Evolutionary conservation across 352 stramenopile genomes (phyloP).

Genomic region (Albugo candida): DNA sequence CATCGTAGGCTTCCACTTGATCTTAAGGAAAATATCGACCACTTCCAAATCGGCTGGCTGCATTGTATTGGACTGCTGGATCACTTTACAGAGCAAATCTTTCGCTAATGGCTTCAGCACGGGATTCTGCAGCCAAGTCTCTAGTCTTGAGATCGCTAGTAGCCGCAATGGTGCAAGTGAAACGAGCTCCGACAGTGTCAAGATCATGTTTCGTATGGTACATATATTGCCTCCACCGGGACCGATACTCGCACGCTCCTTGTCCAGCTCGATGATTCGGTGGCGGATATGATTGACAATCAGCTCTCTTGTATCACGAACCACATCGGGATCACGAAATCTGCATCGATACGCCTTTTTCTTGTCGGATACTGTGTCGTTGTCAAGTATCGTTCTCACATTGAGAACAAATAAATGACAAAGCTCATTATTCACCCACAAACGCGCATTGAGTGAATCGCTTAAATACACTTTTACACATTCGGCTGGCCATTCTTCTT

Average conservation of each 20-base stretch:
- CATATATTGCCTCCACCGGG: slow-evolving; percentile 17
- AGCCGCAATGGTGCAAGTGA: slow-evolving; percentile 33
- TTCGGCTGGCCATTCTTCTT: slow-evolving; percentile 43
- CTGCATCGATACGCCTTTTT: slow-evolving; percentile 4
- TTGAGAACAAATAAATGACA: slow-evolving; percentile 58
- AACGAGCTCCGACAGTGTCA: slow-evolving; percentile 48
- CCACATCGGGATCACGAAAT: slow-evolving; percentile 20
- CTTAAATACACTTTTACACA: slow-evolving; percentile 77
- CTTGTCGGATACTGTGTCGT: slow-evolving; percentile 12
- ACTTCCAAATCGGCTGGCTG: slow-evolving; percentile 32
- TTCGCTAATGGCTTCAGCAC: slow-evolving; percentile 51
- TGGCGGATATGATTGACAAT: slow-evolving; percentile 48
- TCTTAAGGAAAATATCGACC: slow-evolving; percentile 54
- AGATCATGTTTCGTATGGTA: slow-evolving; percentile 48
- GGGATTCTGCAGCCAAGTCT: slow-evolving; percentile 59
- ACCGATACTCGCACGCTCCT: slow-evolving; percentile 17
- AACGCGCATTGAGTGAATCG: slow-evolving; percentile 54
- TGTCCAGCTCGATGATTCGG: slow-evolving; percentile 43
- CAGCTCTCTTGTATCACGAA: slow-evolving; percentile 32
- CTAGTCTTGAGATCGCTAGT: slow-evolving; percentile 55
- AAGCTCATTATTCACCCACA: slow-evolving; percentile 73
- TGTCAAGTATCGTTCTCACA: slow-evolving; percentile 42
- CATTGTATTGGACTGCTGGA: slow-evolving; percentile 40
- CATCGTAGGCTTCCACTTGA: slow-evolving; percentile 78
- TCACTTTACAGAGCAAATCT: slow-evolving; percentile 53